Evolutionary conservation across 2,329 filamentous ascomycete species (phyloP), one percentile per base, ranked within the genome.

Genomic region (Colletotrichum sansevieriae): DNA sequence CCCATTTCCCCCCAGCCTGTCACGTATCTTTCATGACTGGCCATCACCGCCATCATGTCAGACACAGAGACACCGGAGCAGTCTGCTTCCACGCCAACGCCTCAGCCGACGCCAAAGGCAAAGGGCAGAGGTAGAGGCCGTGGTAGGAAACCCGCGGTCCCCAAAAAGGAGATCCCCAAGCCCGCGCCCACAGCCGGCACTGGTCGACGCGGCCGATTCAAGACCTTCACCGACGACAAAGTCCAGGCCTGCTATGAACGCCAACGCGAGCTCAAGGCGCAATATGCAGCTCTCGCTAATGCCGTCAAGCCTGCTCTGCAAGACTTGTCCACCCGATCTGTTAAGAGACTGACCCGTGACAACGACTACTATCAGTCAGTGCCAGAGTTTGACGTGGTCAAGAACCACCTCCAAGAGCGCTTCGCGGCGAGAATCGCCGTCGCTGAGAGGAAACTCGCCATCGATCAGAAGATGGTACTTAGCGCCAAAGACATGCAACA

Each of bases 201-300:
- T 33, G 78, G 77, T 60, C 78, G 84, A 67, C 82, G 84, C 71
- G 84, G 84, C 69, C 84, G 86, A 65, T 83, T 85, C 76, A 89
- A 89, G 79, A 83, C 83, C 73, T 88, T 88, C 73, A 79, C 83
- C 68, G 83, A 86, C 71, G 79, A 82, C 70, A 84, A 82, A 71
- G 83, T 85, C 61, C 87, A 89, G 75, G 87, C 86, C 58, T 83
- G 84, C 65, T 86, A 88, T 72, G 87, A 89, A 76, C 88, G 91
- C 63, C 88, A 90, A 75, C 84, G 90, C 72, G 86, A 91, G 73
- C 82, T 93, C 73, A 91, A 91, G 77, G 87, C 88, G 64, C 83
- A 84, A 25, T 93, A 88, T 77, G 84, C 88, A n/a, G 82, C 85
- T 66, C 85, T 93, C 59, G 85, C 88, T 67, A 85, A 87, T 72